A percentile compares a stretch with the other conserved stretches of the same genome.
phyloP scores from a whole-genome alignment of 352 stramenopile species.

The Phytophthora pluvialis region DNA sequence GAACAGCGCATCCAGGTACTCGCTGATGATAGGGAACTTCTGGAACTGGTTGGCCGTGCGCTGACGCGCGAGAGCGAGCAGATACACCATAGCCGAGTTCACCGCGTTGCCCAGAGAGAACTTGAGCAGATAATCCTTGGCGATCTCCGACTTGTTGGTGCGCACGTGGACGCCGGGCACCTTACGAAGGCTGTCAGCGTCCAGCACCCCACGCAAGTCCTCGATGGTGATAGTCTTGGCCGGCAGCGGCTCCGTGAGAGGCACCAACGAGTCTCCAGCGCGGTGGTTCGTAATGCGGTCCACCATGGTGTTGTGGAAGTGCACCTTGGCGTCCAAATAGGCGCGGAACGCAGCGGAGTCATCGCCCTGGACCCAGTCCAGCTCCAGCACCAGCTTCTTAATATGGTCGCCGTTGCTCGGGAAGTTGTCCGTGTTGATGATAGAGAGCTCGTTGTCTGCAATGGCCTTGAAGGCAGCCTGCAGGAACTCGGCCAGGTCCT shows the following conservation, averaged over 20 bases:
- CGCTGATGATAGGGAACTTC: conserved; percentile 44
- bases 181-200: conserved; percentile 29
- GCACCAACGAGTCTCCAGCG: conserved; percentile 50
- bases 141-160: conserved; percentile 48
- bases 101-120: conserved; percentile 92
- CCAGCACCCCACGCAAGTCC: conserved; percentile 55
- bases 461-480: conserved; percentile 42
- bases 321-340: conserved; percentile 59
- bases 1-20: conserved; percentile 88
- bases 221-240: conserved; percentile 73
- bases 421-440: conserved; percentile 88
- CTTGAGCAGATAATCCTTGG: conserved; percentile 91
- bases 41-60: conserved; percentile 41
- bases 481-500: conserved; percentile 63
- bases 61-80: conserved; percentile 60
- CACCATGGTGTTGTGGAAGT: conserved; percentile 90
- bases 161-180: conserved; percentile 64
- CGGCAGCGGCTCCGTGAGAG: conserved; percentile 64
- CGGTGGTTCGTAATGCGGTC: conserved; percentile 75
- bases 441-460: conserved; percentile 54
- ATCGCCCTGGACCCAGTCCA: conserved; percentile 23
- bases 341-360: conserved; percentile 31
- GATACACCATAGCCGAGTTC: conserved; percentile 91
- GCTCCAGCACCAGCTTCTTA: conserved; percentile 44
- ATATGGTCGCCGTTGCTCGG: conserved; percentile 70